Evolutionary conservation across 1,284 basidiomycete species (phyloP).

Genomic region (Ceratobasidium sp.): DNA sequence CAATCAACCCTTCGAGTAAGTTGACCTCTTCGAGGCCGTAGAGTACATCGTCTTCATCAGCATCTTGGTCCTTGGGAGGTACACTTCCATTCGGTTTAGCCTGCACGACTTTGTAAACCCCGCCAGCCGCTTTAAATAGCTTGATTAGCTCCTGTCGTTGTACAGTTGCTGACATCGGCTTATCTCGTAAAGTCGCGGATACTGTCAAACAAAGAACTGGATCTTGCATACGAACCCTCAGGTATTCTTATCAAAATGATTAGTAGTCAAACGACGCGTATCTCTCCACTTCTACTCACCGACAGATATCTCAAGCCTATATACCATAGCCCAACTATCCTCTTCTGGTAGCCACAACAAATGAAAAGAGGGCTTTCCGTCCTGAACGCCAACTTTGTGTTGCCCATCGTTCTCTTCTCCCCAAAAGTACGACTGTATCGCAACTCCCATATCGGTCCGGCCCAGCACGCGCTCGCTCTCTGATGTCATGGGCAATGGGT

Average conservation of each 20-base stretch:
- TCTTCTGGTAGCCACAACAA: slow-evolving; percentile 70
- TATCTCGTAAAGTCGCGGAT: slow-evolving; percentile 81
- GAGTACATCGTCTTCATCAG: slow-evolving; percentile 49
- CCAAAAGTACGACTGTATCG: slow-evolving; percentile 76
- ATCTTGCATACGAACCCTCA: slow-evolving; percentile 73
- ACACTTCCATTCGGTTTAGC: slow-evolving; percentile 41
- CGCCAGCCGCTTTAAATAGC: slow-evolving; percentile 58
- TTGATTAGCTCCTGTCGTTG: slow-evolving; percentile 64
- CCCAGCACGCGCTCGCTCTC: slow-evolving; percentile 78
- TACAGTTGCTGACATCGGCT: slow-evolving; percentile 64
- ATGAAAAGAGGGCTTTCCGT: slow-evolving; percentile 66
- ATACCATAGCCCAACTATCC: slow-evolving; percentile 77
- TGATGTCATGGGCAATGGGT: slow-evolving; percentile 74
- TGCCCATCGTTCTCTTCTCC: slow-evolving; percentile 58
- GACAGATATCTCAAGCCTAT: slow-evolving; percentile 75
- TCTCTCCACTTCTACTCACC: slow-evolving; percentile 69
- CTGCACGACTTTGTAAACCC: slow-evolving; percentile 25
- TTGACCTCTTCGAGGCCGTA: slow-evolving; percentile 80
- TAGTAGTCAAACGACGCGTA: slow-evolving; percentile 22
- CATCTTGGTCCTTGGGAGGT: slow-evolving; percentile 53
- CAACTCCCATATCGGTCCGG: slow-evolving; percentile 73
- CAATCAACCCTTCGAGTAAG: slow-evolving; percentile 71
- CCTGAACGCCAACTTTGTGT: slow-evolving; percentile 52
- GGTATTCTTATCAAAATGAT: slow-evolving; percentile 64
- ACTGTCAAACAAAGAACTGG: slow-evolving; percentile 84